phyloP scores from a whole-genome alignment of 2,329 filamentous ascomycete species.

The Alternaria burnsii region DNA sequence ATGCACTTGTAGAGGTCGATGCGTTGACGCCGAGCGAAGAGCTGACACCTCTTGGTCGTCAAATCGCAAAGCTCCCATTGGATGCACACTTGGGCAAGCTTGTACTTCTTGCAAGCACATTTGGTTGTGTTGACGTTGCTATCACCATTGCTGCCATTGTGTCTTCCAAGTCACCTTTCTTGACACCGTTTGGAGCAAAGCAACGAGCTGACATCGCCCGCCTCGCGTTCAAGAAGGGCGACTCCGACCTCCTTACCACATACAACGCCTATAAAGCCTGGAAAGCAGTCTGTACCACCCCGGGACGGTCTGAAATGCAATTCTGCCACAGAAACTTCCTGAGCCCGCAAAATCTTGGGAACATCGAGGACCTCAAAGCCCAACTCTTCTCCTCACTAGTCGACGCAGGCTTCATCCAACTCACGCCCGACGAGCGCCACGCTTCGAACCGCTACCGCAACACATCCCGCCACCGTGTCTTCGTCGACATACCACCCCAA shows the following conservation, averaged over 20 bases:
- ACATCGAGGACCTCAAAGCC: slow-evolving; percentile 94
- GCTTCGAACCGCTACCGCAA: slow-evolving; percentile 74
- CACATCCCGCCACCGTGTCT: slow-evolving; percentile 72
- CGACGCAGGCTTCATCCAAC: slow-evolving; percentile 81
- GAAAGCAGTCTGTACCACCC: slow-evolving; percentile 80
- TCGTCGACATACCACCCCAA: slow-evolving; percentile 81
- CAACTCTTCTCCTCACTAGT: slow-evolving; percentile 86
- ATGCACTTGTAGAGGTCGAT: slow-evolving; percentile 91
- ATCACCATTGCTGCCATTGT: slow-evolving; percentile 92
- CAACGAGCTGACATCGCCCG: slow-evolving; percentile 82
- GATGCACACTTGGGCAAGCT: slow-evolving; percentile 96
- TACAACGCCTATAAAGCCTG: slow-evolving; percentile 94
- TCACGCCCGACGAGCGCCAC: slow-evolving; percentile 76
- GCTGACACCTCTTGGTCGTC: slow-evolving; percentile 83
- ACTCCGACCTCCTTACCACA: slow-evolving; percentile 90
- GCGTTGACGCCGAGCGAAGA: slow-evolving; percentile 84
- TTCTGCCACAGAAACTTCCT: slow-evolving; percentile 97
- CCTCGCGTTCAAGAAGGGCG: slow-evolving; percentile 79
- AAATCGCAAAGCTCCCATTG: slow-evolving; percentile 86
- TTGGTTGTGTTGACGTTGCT: slow-evolving; percentile 89
- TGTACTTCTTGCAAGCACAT: slow-evolving; percentile 83
- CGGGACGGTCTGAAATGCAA: slow-evolving; percentile 77
- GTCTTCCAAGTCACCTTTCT: slow-evolving; percentile 93
- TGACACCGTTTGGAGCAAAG: slow-evolving; percentile 83
- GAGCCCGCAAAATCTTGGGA: slow-evolving; percentile 83